phyloP scores from a whole-genome alignment of 345 rosid genomes.

The Nasturtium officinale region DNA sequence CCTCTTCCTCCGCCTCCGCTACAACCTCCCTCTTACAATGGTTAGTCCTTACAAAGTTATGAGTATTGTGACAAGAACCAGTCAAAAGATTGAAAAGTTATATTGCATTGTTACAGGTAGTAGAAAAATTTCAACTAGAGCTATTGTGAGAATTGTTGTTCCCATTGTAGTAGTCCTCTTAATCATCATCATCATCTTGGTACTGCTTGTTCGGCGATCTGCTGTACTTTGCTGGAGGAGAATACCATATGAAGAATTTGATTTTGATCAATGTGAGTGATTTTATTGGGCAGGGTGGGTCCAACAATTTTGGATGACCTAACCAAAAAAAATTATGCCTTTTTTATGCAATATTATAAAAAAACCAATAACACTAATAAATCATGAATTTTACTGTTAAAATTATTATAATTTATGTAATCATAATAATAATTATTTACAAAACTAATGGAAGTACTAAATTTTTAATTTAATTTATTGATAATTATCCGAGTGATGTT shows the following conservation, averaged over 20 bases:
- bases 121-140: neutral
- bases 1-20: neutral
- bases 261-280: neutral
- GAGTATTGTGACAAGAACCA: neutral
- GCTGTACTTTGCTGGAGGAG: neutral
- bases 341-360: too few relatives aligned
- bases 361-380: too few relatives aligned
- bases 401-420: too few relatives aligned
- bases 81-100: neutral
- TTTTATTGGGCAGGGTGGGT: neutral
- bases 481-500: too few relatives aligned
- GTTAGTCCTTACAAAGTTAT: constrained; percentile 1
- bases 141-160: neutral
- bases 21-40: neutral
- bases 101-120: neutral
- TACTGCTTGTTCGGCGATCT: neutral
- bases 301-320: too few relatives aligned
- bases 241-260: neutral
- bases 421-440: too few relatives aligned
- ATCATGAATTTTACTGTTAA: too few relatives aligned
- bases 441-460: too few relatives aligned
- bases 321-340: too few relatives aligned
- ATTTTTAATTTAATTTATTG: too few relatives aligned
- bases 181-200: neutral
- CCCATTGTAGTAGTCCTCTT: neutral